Evolutionary conservation across 1,284 basidiomycete species (phyloP), one percentile per base, ranked within the genome.

Genomic region (Ustilago bromivora): DNA sequence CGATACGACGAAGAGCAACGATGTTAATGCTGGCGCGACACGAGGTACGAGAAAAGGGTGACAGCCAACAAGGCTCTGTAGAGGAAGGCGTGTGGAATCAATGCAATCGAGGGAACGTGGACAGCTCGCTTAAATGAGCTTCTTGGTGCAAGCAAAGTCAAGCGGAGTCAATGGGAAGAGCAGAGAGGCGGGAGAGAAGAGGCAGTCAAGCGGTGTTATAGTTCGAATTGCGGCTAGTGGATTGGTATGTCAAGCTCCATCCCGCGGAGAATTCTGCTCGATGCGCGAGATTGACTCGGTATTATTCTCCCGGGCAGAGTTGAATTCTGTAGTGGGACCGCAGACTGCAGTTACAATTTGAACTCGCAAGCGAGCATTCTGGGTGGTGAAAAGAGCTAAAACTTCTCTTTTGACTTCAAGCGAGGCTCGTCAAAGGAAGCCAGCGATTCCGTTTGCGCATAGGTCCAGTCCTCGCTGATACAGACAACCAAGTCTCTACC

Each of bases 31-130:
- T 43, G n/a, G n/a, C 11, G n/a, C 15, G 23, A 28, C 49, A 51
- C 31, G 28, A 32, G 5, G 49, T 51, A 51, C 49, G 49, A 51
- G 28, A 51, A 19, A 49, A 13, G n/a, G n/a, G 46, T 2, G 31
- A 53, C 52, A 31, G 31, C 46, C 11, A 49, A 49, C 28, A 23
- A 19, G 7, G 46, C 46, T 49, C n/a, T 23, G 7, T 46, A 13
- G 15, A 58, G 36, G 46, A 58, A 49, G 46, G n/a, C 32, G 31
- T n/a, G 49, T 13, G 32, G 31, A 23, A 31, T 35, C 23, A 51
- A 66, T 71, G 63, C 59, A 71, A 12, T 59, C 60, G 70, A 72
- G 70, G 64, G 70, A 72, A 72, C 70, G 70, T 72, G 70, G 64
- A 67, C 70, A 72, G 51, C 64, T 71, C 64, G 64, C 43, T 41